Evolutionary conservation across 2,329 filamentous ascomycete species (phyloP).

Genomic region (Penicillium brevicompactum): DNA sequence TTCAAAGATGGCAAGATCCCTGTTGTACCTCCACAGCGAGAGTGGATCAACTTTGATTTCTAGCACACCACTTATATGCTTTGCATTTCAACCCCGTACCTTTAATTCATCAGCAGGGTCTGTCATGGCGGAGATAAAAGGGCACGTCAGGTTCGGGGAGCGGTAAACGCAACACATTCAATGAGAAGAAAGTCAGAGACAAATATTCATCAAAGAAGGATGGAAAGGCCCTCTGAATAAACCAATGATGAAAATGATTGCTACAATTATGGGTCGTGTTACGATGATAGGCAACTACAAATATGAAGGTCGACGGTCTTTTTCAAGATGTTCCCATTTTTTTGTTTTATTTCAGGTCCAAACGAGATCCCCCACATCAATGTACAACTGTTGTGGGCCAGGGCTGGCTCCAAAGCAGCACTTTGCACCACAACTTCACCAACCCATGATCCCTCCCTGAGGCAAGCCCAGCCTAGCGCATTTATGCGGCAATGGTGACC

Average conservation of each 20-base stretch:
- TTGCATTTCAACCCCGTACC: neutral
- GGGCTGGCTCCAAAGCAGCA: conserved; percentile 15
- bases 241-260: neutral
- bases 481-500: conserved; percentile 56
- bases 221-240: neutral
- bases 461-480: conserved; percentile 18
- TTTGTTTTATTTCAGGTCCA: conserved; percentile 33
- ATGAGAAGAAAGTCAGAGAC: no score
- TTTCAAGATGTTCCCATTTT: conserved; percentile 36
- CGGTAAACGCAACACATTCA: no score
- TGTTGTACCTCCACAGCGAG: conserved; percentile 72
- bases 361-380: conserved; percentile 32
- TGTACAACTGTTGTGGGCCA: conserved; percentile 18
- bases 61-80: conserved; percentile 37
- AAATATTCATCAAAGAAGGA: no score
- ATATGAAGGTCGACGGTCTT: neutral
- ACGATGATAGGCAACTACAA: neutral
- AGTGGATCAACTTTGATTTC: conserved; percentile 75
- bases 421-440: conserved; percentile 19
- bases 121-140: no score
- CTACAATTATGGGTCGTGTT: neutral
- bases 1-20: conserved; percentile 76
- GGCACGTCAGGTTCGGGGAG: no score
- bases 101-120: no score
- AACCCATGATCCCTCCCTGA: conserved; percentile 28